These are phyloP conservation scores for Jaapia argillacea DNA, from an alignment of 768 basidiomycete species.

Conservation along the genomic window DNA sequence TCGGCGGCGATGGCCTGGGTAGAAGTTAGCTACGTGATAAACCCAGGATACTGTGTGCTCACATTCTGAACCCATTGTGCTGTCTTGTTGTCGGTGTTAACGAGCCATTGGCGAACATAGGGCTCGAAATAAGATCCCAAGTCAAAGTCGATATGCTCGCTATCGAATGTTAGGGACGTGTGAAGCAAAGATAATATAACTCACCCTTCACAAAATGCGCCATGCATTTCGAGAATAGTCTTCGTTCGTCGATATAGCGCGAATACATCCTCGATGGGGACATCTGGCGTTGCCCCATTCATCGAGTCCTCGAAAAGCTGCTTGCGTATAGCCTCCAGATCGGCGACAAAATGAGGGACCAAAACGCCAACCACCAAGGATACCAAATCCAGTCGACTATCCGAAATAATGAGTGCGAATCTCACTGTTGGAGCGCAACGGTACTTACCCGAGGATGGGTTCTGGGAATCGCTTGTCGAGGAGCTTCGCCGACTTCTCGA, in stretches of 20 bases:
- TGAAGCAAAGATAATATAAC: slow-evolving; percentile 16
- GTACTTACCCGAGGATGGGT: slow-evolving; percentile 71
- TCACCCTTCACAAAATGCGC: slow-evolving; percentile 73
- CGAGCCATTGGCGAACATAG: slow-evolving; percentile 81
- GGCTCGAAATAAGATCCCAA: slow-evolving; percentile 75
- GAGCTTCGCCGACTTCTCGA: slow-evolving; percentile 77
- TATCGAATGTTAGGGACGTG: slow-evolving; percentile 15
- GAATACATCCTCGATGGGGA: slow-evolving; percentile 87
- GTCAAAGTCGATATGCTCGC: slow-evolving; percentile 54
- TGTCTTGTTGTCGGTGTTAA: slow-evolving; percentile 85
- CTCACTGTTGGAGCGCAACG: background rate
- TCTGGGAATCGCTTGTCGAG: slow-evolving; percentile 84
- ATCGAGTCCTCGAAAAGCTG: slow-evolving; percentile 73
- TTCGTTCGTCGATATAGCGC: slow-evolving; percentile 73
- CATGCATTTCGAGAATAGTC: slow-evolving; percentile 67
- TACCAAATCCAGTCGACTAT: slow-evolving; percentile 65
- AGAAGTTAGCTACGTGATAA: slow-evolving; percentile 4
- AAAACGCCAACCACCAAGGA: slow-evolving; percentile 61
- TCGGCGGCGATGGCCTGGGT: slow-evolving; percentile 72
- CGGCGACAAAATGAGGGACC: slow-evolving; percentile 55
- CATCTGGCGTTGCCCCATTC: slow-evolving; percentile 80
- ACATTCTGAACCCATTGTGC: slow-evolving; percentile 91
- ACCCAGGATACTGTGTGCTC: slow-evolving; percentile 22
- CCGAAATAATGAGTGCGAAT: background rate
- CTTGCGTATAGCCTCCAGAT: slow-evolving; percentile 61